phyloP scores from a whole-genome alignment of 345 rosid genomes.

The Microthlaspi erraticum region DNA sequence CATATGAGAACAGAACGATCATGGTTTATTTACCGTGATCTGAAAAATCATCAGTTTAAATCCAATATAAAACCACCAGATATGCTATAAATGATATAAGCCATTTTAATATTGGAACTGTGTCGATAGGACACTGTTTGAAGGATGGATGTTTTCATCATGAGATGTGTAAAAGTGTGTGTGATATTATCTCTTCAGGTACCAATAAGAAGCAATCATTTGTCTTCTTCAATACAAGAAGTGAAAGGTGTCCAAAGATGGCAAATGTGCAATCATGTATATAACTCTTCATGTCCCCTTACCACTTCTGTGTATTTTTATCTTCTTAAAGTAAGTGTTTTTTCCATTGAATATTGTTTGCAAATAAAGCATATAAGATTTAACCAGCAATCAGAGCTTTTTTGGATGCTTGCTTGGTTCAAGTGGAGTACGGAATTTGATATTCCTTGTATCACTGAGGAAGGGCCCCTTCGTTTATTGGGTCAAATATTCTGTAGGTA shows the following conservation, averaged over 20 bases:
- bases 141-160: constrained; percentile 1
- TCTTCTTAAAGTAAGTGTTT: neutral
- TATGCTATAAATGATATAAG: neutral
- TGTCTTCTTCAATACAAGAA: constrained; percentile 14
- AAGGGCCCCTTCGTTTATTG: neutral
- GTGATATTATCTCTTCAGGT: constrained; percentile 27
- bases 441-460: neutral
- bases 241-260: constrained; percentile 16
- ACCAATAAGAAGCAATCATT: neutral
- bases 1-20: neutral
- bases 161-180: constrained; percentile 16
- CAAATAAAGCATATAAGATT: neutral
- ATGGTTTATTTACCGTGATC: neutral
- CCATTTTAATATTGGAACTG: neutral
- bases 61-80: constrained; percentile 2
- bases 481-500: neutral
- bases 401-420: constrained; percentile 5
- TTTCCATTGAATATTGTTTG: neutral
- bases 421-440: neutral
- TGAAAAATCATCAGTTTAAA: neutral
- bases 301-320: neutral
- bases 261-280: neutral
- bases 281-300: neutral
- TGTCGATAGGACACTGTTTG: constrained; percentile 1
- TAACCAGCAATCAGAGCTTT: constrained; percentile 10